phyloP scores from a whole-genome alignment of 352 stramenopile genomes.

The Phytopythium boreale region DNA sequence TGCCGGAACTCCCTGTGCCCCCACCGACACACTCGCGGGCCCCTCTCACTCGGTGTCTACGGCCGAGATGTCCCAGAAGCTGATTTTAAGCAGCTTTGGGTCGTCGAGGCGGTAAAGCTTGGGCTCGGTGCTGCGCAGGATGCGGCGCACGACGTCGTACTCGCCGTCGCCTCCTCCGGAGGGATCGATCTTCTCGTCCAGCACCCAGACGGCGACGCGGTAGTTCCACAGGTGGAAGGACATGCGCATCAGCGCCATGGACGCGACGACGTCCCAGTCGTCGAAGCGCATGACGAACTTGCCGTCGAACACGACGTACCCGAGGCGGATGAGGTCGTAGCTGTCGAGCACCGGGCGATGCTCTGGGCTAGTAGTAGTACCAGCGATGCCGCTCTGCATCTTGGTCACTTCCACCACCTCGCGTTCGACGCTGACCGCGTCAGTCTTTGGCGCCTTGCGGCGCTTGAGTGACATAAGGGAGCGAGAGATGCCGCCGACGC shows the following conservation, averaged over 20 bases:
- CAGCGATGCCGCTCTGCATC: background rate
- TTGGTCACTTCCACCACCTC: background rate
- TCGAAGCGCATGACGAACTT: slow-evolving; percentile 4
- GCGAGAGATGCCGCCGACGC: slow-evolving; percentile 7
- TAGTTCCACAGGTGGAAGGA: slow-evolving; percentile 7
- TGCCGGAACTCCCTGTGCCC: no score
- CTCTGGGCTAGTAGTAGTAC: background rate
- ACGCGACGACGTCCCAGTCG: slow-evolving; percentile 2
- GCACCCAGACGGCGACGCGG: background rate
- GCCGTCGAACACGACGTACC: slow-evolving; percentile 9
- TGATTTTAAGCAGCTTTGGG: slow-evolving; percentile 1
- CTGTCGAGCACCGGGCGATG: slow-evolving; percentile 7
- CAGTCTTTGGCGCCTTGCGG: background rate
- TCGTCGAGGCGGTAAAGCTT: slow-evolving; percentile 8
- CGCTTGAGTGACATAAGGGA: slow-evolving; percentile 15
- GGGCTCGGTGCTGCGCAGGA: slow-evolving; percentile 2
- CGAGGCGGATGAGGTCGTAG: slow-evolving; percentile 13
- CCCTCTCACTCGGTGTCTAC: slow-evolving; percentile 1
- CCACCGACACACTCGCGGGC: no score
- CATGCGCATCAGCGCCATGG: background rate
- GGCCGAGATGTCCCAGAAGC: background rate
- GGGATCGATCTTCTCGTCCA: slow-evolving; percentile 6
- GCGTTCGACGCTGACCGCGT: background rate
- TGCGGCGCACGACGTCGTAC: slow-evolving; percentile 1
- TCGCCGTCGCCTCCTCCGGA: background rate